Base-by-base conservation (phyloP, 495 filamentous ascomycete genomes). In the Talaromyces wortmannii region DNA sequence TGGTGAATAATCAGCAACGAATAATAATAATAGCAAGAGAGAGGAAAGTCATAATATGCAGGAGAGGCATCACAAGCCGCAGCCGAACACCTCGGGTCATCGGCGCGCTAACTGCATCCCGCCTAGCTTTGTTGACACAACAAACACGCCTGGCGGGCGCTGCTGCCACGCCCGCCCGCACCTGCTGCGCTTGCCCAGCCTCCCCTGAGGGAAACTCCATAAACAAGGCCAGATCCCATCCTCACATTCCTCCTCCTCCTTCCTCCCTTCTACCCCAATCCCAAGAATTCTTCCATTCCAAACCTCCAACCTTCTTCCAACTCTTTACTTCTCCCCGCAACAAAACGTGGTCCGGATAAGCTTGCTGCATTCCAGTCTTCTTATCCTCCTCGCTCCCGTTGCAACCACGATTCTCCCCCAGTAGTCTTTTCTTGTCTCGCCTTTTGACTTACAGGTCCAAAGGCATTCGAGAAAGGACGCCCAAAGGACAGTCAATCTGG, bases 401-500 rank as follows among this genome's bases (percentile, higher is more conserved):
- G 67, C 73, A 76, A 77, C 72, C 75, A 53, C 52, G 44, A 68
- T 74, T 70, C 59, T 63, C 65, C 65, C 63, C 52, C 57, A 65
- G 55, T 67, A 77, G 75, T 78, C 73, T 89, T 89, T 92, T 92
- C 89, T 92, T 91, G 86, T 91, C 84, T 89, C 84, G 85, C 85
- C 91, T 90, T 92, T 89, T 90, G 83, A 76, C 78, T 83, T 83
- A 83, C 79, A 78, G 77, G 82, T 90, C 90, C 89, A 86, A 88
- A 92, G 90, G 88, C 84, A 85, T 90, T 84, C 86, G 85, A 91
- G 91, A 90, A 90, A 81, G 84, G 83, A 83, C 85, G 83, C 83
- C 83, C 78, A 70, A 74, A 84, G 85, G 81, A 83, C 85, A 83
- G 92, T 78, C 90, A 97, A 92, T 79, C 92, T 97, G 92, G 92